These are phyloP conservation scores for Penicillium diatomitis DNA, from an alignment of 495 filamentous ascomycete species.

Conservation along the genomic window DNA sequence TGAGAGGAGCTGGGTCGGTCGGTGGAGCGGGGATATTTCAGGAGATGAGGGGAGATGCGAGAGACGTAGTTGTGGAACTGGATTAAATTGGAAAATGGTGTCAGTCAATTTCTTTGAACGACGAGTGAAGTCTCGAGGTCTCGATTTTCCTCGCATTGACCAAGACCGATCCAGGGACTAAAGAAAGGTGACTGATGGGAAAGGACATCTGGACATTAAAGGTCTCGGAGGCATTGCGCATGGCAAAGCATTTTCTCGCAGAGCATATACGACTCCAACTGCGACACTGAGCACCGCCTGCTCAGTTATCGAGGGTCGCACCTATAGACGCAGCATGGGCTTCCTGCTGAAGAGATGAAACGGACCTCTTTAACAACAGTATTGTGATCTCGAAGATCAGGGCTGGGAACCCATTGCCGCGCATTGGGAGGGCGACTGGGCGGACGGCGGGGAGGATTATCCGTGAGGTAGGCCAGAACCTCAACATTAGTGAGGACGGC, in stretches of 20 bases:
- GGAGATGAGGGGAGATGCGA: conserved; percentile 31
- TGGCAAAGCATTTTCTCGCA: too few relatives aligned
- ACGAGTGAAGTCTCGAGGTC: too few relatives aligned
- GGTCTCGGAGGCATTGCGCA: too few relatives aligned
- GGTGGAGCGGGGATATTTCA: conserved; percentile 26
- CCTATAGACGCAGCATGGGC: too few relatives aligned
- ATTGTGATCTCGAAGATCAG: conserved; percentile 38
- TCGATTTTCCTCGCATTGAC: too few relatives aligned
- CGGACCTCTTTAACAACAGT: conserved; percentile 44
- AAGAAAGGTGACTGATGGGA: too few relatives aligned
- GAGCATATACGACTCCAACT: too few relatives aligned
- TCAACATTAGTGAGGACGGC: conserved; percentile 57
- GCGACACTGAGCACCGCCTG: too few relatives aligned
- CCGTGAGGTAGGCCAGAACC: conserved; percentile 48
- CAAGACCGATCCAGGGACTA: too few relatives aligned
- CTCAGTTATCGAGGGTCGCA: too few relatives aligned
- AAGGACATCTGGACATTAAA: too few relatives aligned
- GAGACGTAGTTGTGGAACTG: conserved; percentile 39
- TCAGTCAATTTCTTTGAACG: too few relatives aligned
- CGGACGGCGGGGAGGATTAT: conserved; percentile 36
- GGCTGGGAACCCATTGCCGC: conserved; percentile 34
- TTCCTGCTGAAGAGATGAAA: not conserved
- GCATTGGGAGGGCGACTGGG: conserved; percentile 31
- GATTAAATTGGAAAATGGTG: not conserved
- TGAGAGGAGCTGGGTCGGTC: conserved; percentile 16